Conservation (phyloP, 768 basidiomycete genomes). For the Trametes sanguinea region DNA sequence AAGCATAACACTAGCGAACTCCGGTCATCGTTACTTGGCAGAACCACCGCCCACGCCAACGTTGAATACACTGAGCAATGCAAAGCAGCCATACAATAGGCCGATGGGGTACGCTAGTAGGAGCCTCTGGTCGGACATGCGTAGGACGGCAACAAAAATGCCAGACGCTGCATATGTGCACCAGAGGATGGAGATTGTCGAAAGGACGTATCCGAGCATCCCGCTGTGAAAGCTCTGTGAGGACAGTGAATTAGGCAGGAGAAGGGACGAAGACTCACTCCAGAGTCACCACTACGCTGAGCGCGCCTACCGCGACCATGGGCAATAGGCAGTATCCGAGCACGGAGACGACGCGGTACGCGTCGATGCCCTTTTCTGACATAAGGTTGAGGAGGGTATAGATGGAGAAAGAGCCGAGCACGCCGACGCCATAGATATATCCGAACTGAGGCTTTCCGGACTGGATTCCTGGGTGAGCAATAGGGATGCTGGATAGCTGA, state of each 20-base stretch:
- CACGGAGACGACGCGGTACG: slow-evolving; percentile 92
- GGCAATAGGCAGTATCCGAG: slow-evolving; percentile 96
- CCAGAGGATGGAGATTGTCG: slow-evolving; percentile 86
- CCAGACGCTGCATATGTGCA: slow-evolving; percentile 95
- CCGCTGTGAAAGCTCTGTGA: slow-evolving; percentile 49
- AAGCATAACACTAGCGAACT: neutral
- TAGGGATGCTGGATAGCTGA: neutral
- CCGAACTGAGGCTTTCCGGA: slow-evolving; percentile 98
- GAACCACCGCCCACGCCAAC: slow-evolving; percentile 40
- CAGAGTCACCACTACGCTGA: slow-evolving; percentile 83
- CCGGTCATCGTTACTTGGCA: slow-evolving; percentile 18
- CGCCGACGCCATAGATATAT: slow-evolving; percentile 96
- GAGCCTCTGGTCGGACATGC: slow-evolving; percentile 93
- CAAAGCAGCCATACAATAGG: slow-evolving; percentile 92
- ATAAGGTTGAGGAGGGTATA: slow-evolving; percentile 96
- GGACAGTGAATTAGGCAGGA: slow-evolving; percentile 3
- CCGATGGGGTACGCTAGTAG: slow-evolving; percentile 97
- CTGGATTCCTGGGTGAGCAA: slow-evolving; percentile 42
- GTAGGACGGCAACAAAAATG: slow-evolving; percentile 92
- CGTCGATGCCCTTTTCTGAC: slow-evolving; percentile 93
- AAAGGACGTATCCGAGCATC: slow-evolving; percentile 81
- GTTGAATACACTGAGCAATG: slow-evolving; percentile 88
- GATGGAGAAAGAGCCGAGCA: slow-evolving; percentile 90
- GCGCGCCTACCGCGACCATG: slow-evolving; percentile 90
- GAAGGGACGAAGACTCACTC: slow-evolving; percentile 60